phyloP scores from a whole-genome alignment of 768 basidiomycete species.

The Dioszegia hungarica region DNA sequence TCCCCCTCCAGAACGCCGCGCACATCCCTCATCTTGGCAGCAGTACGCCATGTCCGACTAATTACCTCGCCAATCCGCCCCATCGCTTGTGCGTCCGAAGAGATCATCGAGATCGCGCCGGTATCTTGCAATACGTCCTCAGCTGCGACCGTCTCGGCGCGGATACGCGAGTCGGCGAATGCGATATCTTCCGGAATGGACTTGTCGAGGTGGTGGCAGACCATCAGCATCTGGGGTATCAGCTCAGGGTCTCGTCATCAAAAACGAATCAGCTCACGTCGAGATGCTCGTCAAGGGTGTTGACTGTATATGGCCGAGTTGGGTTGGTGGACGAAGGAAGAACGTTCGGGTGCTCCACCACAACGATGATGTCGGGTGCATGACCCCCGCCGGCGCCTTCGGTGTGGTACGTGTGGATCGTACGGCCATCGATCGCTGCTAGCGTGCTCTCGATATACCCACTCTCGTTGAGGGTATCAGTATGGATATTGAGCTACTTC shows the following conservation, averaged over 20 bases:
- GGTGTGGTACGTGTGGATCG: slow-evolving; percentile 95
- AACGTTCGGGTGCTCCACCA: slow-evolving; percentile 81
- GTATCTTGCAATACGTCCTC: slow-evolving; percentile 90
- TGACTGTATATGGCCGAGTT: slow-evolving; percentile 81
- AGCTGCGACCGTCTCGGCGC: slow-evolving; percentile 93
- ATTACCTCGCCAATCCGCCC: slow-evolving; percentile 93
- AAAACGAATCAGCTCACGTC: slow-evolving; percentile 60
- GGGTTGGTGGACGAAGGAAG: slow-evolving; percentile 96
- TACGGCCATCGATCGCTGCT: slow-evolving; percentile 77
- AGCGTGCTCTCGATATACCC: slow-evolving; percentile 96
- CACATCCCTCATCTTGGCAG: slow-evolving; percentile 83
- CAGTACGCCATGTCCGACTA: slow-evolving; percentile 90
- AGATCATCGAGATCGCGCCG: slow-evolving; percentile 95
- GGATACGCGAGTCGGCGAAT: slow-evolving; percentile 95
- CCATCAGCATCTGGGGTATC: slow-evolving; percentile 84
- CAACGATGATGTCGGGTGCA: slow-evolving; percentile 97
- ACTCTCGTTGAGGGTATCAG: slow-evolving; percentile 94
- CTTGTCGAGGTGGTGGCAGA: slow-evolving; percentile 94
- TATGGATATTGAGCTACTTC: slow-evolving; percentile 82
- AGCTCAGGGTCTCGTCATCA: not conserved
- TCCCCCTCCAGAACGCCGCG: slow-evolving; percentile 80
- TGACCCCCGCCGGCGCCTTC: slow-evolving; percentile 97
- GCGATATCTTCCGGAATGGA: slow-evolving; percentile 88
- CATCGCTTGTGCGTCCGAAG: slow-evolving; percentile 97
- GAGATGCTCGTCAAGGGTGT: slow-evolving; percentile 93